Evolutionary conservation across 495 filamentous ascomycete species (phyloP), one percentile per base, ranked within the genome.

Genomic region (Rhypophila decipiens): DNA sequence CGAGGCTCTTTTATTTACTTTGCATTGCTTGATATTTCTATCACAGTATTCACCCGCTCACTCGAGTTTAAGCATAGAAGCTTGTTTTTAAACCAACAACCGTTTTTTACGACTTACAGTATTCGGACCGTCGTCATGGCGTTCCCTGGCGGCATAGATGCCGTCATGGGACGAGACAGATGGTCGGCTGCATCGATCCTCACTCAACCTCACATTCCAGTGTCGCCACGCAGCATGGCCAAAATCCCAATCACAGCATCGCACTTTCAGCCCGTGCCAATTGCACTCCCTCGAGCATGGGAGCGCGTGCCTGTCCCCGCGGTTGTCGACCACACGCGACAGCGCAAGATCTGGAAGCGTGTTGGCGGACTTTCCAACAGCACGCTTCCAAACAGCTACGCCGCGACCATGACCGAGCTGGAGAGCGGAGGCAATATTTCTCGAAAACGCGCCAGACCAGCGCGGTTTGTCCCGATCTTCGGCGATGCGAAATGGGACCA

Each of bases 331-430:
- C 42, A 24, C 0, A 24, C 34, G 4, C 54, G 55, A 13, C 57
- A 50, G 22, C 50, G 44, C 22, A 57, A 51, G 38, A 63, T 67
- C 34, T 65, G 64, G 64, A 67, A 67, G 39, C 49, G 64, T 15
- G 59, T 65, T 8, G 53, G 46, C 29, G 58, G 61, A 1, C 33
- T 52, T 12, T 17, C 34, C 3, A 4, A 34, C 10, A 37, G 13
- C 17, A 15, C 24, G 11, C 23, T 17, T 12, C 34, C 46, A 15
- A 23, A 39, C 15, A 7, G 18, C 0, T 58, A 63, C 39, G 34
- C 24, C 12, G 23, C 48, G 23, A 59, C 49, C 10, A 31, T 53
- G 20, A 17, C 39, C 10, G 63, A 66, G 43, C 61, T 66, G 1
- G 54, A 55, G 17, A 47, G 36, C 21, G 52, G 57, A 15, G 55